Evolutionary conservation across 495 filamentous ascomycete genomes (phyloP).

Genomic region (Penicillium desertorum): DNA sequence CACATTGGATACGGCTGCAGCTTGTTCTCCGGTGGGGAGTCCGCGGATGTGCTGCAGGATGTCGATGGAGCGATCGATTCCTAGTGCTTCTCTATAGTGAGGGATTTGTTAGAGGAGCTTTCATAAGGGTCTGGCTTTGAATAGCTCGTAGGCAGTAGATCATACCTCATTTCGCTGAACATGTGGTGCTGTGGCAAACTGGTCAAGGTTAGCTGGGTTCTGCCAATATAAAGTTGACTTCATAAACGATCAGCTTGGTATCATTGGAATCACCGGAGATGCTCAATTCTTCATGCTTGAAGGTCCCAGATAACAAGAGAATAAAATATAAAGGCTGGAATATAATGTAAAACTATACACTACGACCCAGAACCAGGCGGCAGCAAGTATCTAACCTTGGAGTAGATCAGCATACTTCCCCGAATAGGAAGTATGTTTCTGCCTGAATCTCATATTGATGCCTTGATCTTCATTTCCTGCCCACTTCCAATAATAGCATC

Average conservation of each 20-base stretch:
- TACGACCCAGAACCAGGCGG: neutral
- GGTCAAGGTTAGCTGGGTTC: slow-evolving; percentile 10
- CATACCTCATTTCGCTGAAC: slow-evolving; percentile 80
- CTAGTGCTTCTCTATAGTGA: slow-evolving; percentile 51
- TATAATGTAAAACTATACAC: neutral
- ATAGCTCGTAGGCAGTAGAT: slow-evolving; percentile 20
- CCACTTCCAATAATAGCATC: neutral
- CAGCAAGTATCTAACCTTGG: neutral
- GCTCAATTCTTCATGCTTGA: neutral
- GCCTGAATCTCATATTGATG: slow-evolving; percentile 5
- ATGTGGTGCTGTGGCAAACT: slow-evolving; percentile 93
- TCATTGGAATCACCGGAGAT: neutral
- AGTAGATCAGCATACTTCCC: slow-evolving; percentile 3
- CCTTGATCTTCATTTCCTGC: neutral
- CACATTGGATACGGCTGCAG: slow-evolving; percentile 68
- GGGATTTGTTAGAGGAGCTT: slow-evolving; percentile 3
- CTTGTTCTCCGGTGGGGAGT: slow-evolving; percentile 62
- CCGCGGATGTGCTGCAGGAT: slow-evolving; percentile 85
- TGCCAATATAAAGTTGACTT: neutral
- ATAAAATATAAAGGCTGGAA: neutral
- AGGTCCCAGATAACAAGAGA: neutral
- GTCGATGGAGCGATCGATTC: slow-evolving; percentile 67
- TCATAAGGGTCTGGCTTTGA: neutral
- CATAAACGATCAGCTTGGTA: neutral
- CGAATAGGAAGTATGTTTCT: neutral